A percentile compares a stretch with the other conserved stretches of the same genome.
phyloP scores from a whole-genome alignment of 176 grass and related monocot species.

The maize (Zea mays) region Zm-B73-REFERENCE-NAM-5.0 NC_050099.1:203253501-203254000 shows the following conservation, averaged over 20 bases:
- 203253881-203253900: conserved; percentile 40
- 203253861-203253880: conserved; percentile 52
- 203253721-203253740: not conserved
- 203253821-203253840: conserved; percentile 3
- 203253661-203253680: conserved; percentile 44
- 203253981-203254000: conserved; percentile 41
- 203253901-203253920: not conserved
- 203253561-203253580: conserved; percentile 45
- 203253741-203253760: too few relatives aligned
- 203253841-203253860: conserved; percentile 41
- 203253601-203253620: conserved; percentile 24
- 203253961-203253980: too few relatives aligned
- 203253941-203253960: conserved; percentile 34
- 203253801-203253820: not conserved
- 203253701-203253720: conserved; percentile 51
- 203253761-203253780: conserved; percentile 36
- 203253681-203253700: conserved; percentile 52
- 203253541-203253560: conserved; percentile 22
- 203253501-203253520: not conserved
- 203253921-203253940: conserved; percentile 23
- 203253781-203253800: conserved; percentile 16
- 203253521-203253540: not conserved
- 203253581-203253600: conserved; percentile 24
- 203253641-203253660: conserved; percentile 45
- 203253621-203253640: conserved; percentile 29